Conservation (phyloP, 768 basidiomycete genomes). For the Pleurotus pulmonarius region DNA sequence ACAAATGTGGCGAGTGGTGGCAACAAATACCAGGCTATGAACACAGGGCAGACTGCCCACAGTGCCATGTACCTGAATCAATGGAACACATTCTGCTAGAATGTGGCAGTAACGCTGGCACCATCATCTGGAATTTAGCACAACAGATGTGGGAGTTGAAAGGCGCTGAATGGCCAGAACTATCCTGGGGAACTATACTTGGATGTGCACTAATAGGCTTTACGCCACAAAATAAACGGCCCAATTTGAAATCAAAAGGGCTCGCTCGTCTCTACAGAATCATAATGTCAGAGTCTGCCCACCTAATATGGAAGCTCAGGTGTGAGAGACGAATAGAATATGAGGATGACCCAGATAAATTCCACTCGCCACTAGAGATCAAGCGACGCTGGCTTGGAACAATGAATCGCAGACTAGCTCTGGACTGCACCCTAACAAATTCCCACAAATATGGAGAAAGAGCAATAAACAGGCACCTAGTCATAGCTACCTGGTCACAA, state of each 20-base stretch:
- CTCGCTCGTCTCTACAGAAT: constrained; percentile 11
- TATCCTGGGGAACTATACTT: constrained; percentile 13
- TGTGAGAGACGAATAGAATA: constrained; percentile 13
- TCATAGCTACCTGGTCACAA: constrained; percentile 12
- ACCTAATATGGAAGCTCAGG: constrained; percentile 18
- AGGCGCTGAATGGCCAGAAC: constrained; percentile 3
- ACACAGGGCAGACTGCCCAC: constrained; percentile 11
- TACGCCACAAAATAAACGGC: neutral
- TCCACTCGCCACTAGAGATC: neutral
- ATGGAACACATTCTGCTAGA: constrained; percentile 15
- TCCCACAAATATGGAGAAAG: constrained; percentile 8
- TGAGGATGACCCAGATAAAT: neutral
- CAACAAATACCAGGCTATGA: constrained; percentile 2
- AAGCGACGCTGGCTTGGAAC: constrained; percentile 10
- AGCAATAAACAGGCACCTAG: neutral
- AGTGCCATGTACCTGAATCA: neutral
- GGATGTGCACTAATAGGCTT: constrained; percentile 10
- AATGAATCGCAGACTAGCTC: constrained; percentile 7
- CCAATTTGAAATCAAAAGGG: neutral
- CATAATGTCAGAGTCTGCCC: constrained; percentile 14
- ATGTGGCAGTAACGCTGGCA: constrained; percentile 17
- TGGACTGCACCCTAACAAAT: constrained; percentile 8
- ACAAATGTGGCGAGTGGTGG: constrained; percentile 24
- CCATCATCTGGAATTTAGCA: constrained; percentile 17
- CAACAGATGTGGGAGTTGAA: constrained; percentile 12